These are phyloP conservation scores for Aristolochia californica DNA, from an alignment of 164 flowering plant genomes.

Conservation along the genomic window DNA sequence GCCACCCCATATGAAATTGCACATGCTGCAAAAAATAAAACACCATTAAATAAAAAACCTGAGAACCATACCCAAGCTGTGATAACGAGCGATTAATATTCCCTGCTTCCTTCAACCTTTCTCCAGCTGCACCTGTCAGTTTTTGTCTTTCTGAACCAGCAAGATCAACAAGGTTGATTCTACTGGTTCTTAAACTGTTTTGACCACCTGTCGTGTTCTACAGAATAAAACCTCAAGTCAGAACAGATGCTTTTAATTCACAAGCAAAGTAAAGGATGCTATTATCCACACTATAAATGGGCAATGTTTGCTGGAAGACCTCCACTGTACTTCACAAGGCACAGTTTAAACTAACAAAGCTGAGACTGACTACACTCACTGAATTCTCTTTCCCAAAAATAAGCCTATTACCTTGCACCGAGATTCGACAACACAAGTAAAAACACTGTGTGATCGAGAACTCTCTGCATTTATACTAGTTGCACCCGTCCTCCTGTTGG, in stretches of 20 bases:
- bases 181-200: conserved; percentile 75
- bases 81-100: conserved; percentile 93
- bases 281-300: background rate
- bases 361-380: background rate
- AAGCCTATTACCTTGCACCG: conserved; percentile 74
- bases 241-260: background rate
- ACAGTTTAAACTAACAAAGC: background rate
- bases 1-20: too few relatives aligned
- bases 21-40: too few relatives aligned
- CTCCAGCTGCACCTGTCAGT: conserved; percentile 93
- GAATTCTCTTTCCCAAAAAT: background rate
- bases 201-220: conserved; percentile 69
- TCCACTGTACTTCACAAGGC: too few relatives aligned
- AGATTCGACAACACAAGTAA: conserved; percentile 92
- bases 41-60: background rate
- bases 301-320: background rate
- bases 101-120: conserved; percentile 94
- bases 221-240: conserved; percentile 1
- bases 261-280: background rate
- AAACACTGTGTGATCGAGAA: conserved; percentile 96
- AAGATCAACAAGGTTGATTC: conserved; percentile 95
- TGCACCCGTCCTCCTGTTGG: conserved; percentile 79
- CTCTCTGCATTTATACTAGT: conserved; percentile 93
- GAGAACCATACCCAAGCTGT: conserved; percentile 80
- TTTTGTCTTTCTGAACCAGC: conserved; percentile 99